These are phyloP conservation scores for Candida parachauliodes DNA, from an alignment of 805 yeast species.

Conservation along the genomic window DNA sequence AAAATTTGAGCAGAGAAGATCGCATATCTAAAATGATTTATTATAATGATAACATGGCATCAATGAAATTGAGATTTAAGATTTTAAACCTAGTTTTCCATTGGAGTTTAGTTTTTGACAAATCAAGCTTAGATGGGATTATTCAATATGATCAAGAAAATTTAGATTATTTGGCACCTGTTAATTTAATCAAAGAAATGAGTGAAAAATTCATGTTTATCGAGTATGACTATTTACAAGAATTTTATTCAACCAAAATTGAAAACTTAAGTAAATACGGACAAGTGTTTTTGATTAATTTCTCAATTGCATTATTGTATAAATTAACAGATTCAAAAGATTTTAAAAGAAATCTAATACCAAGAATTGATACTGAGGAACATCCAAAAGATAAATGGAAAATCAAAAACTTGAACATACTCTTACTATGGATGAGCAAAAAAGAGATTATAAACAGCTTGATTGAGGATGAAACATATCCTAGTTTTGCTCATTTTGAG, in stretches of 20 bases:
- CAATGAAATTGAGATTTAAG: constrained; percentile 25
- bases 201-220: constrained; percentile 3
- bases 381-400: constrained; percentile 1
- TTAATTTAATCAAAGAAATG: constrained; percentile 4
- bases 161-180: background rate
- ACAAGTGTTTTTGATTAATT: constrained; percentile 6
- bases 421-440: constrained; percentile 6
- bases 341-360: background rate
- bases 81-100: constrained; percentile 16
- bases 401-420: constrained; percentile 3
- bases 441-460: constrained; percentile 6
- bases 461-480: constrained; percentile 20
- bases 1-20: constrained; percentile 10
- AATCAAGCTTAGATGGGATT: constrained; percentile 5
- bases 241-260: constrained; percentile 6
- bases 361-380: background rate
- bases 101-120: constrained; percentile 12
- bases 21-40: constrained; percentile 4
- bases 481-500: constrained; percentile 15
- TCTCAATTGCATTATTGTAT: constrained; percentile 7
- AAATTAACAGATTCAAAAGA: constrained; percentile 6
- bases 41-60: constrained; percentile 23
- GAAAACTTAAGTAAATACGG: background rate
- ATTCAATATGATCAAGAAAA: background rate
- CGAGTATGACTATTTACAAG: constrained; percentile 9